Percentiles rank a stretch among this genome's conserved stretches.
These are phyloP conservation scores for Polysphondylium violaceum DNA, from an alignment of 78 protist genomes.

Conservation along the genomic window DNA sequence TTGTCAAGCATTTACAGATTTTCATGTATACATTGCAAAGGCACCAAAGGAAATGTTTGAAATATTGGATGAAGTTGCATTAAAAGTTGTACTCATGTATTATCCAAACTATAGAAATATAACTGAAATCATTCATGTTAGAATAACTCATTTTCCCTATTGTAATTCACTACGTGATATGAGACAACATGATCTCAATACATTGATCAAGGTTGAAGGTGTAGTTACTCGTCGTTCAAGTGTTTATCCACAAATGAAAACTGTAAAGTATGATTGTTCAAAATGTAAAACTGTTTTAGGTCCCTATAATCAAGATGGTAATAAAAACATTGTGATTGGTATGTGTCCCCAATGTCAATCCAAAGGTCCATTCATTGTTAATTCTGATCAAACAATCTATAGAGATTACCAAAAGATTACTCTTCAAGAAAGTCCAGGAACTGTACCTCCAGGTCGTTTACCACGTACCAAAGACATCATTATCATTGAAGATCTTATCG, in stretches of 20 bases:
- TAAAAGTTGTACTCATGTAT: constrained; percentile 39
- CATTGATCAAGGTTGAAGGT: constrained; percentile 93
- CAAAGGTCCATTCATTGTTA: constrained; percentile 92
- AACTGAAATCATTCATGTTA: constrained; percentile 87
- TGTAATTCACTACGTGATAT: constrained; percentile 95
- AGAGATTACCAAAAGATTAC: constrained; percentile 96
- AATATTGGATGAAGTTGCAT: constrained; percentile 90
- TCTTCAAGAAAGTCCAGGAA: constrained; percentile 98
- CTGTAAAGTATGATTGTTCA: constrained; percentile 91
- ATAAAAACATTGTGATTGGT: constrained; percentile 25
- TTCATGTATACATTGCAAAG: constrained; percentile 93
- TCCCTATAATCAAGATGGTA: constrained; percentile 83
- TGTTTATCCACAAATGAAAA: constrained; percentile 96
- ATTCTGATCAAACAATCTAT: constrained; percentile 94
- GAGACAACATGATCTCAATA: constrained; percentile 93
- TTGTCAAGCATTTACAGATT: constrained; percentile 10
- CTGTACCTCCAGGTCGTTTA: constrained; percentile 99
- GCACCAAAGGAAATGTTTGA: constrained; percentile 92
- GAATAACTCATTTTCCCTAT: constrained; percentile 94
- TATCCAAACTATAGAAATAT: constrained; percentile 58
- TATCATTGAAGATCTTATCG: constrained; percentile 95
- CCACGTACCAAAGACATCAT: constrained; percentile 98
- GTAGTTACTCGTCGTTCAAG: constrained; percentile 97
- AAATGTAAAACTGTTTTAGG: constrained; percentile 91
- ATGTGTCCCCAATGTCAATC: constrained; percentile 77